Evolutionary conservation across 768 basidiomycete genomes (phyloP), one percentile per base, ranked within the genome.

Genomic region (Termitomyces sp.): DNA sequence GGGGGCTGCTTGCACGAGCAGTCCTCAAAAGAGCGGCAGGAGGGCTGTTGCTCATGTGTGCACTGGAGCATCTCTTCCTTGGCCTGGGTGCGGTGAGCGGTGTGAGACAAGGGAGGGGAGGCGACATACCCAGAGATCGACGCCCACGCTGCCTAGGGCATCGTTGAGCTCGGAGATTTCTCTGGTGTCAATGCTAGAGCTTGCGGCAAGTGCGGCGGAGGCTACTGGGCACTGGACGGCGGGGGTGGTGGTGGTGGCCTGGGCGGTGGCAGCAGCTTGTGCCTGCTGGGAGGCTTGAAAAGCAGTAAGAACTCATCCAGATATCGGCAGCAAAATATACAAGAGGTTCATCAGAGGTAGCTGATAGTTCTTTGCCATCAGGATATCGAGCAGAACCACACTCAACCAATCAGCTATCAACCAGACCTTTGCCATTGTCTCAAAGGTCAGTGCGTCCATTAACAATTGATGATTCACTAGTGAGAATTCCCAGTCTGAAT

Each of bases 61-160:
- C 87, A 78, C 62, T 92, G 89, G 5, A 93, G 72, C 4, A 82
- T 79, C 69, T 93, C 92, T 73, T 94, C 92, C 70, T 94, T 92
- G 0, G 92, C 92, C 90, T 94, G 65, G 39, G 34, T 9, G 33
- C 2, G 33, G 10, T 33, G 2, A 52, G 18, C 20, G 54, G 16
- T n/a, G n/a, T n/a, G 13, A 8, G 48, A 47, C 29, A 24, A 5
- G 7, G 20, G 37, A 24, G 29, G 15, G 41, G 13, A 29, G 29
- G 6, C 41, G 46, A 39, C 79, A 60, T 62, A 89, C 90, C 68
- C 88, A 73, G n/a, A 94, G 73, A 72, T 94, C 92, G 7, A 94
- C 90, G 12, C 92, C 91, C 7, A 90, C 91, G 66, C 90, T 91
- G 5, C 90, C 92, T 1, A 94, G 73, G 4, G 90, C 92, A 63